Conservation (phyloP, 2,329 filamentous ascomycete species). For the Fusarium sp. region DNA sequence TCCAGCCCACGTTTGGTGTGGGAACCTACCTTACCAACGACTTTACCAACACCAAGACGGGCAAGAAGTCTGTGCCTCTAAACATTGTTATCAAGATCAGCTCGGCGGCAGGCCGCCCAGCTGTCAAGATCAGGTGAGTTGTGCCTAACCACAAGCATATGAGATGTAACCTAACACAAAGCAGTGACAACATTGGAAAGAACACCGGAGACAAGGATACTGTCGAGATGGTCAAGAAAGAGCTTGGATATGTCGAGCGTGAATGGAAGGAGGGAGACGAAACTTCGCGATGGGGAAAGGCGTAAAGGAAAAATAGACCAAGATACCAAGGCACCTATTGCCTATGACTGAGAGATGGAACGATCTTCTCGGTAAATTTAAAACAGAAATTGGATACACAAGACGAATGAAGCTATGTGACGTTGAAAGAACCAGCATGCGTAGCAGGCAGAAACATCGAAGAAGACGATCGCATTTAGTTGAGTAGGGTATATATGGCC, state of each 20-base stretch:
- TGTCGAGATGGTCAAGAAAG: slow-evolving; percentile 84
- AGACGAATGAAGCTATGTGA: background rate
- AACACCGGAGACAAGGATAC: slow-evolving; percentile 89
- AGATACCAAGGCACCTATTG: slow-evolving; percentile 27
- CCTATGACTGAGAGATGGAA: background rate
- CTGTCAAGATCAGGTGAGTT: slow-evolving; percentile 83
- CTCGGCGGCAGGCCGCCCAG: slow-evolving; percentile 81
- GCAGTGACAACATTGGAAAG: slow-evolving; percentile 84
- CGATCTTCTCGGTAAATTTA: background rate
- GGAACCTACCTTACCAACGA: slow-evolving; percentile 98
- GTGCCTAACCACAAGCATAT: accelerated
- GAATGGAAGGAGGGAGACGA: slow-evolving; percentile 88
- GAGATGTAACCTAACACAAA: slow-evolving; percentile 25
- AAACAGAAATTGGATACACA: slow-evolving; percentile 1
- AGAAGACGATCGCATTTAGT: background rate
- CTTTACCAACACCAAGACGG: slow-evolving; percentile 77
- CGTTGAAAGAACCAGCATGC: background rate
- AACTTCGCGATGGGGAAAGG: slow-evolving; percentile 79
- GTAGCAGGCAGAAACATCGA: background rate
- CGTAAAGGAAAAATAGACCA: slow-evolving; percentile 29
- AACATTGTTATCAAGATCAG: slow-evolving; percentile 99
- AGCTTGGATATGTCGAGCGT: slow-evolving; percentile 87
- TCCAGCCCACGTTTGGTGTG: slow-evolving; percentile 90
- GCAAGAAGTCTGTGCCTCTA: slow-evolving; percentile 86
- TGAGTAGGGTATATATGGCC: slow-evolving; percentile 8